These are phyloP conservation scores for Buxus sempervirens DNA, from an alignment of 164 flowering plant genomes.

Conservation along the genomic window DNA sequence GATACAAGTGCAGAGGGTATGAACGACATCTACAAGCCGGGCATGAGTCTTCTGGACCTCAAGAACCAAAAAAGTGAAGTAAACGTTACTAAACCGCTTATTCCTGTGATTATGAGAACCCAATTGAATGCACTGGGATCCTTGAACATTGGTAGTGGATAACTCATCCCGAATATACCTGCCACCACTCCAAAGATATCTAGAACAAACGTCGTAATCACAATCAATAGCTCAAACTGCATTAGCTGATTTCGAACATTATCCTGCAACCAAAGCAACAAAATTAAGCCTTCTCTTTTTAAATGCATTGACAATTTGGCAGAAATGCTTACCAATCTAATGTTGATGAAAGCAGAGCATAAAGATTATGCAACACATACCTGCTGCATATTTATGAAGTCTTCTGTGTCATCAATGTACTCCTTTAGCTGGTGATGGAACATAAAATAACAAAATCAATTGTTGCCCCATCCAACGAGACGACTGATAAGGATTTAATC, in stretches of 20 bases:
- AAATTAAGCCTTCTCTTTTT: background rate
- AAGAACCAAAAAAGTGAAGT: constrained; percentile 57
- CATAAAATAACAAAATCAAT: constrained; percentile 6
- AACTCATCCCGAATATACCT: constrained; percentile 76
- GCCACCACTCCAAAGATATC: constrained; percentile 80
- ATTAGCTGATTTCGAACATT: constrained; percentile 73
- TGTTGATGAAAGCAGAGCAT: background rate
- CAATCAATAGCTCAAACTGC: constrained; percentile 64
- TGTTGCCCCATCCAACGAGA: background rate
- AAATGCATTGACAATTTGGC: too few species aligned
- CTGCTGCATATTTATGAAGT: constrained; percentile 73
- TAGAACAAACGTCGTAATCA: constrained; percentile 71
- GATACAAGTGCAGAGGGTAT: too few species aligned
- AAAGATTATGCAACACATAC: constrained; percentile 31
- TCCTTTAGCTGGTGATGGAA: constrained; percentile 68
- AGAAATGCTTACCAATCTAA: too few species aligned
- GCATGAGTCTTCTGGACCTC: constrained; percentile 62
- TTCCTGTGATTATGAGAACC: constrained; percentile 61
- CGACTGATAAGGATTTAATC: background rate
- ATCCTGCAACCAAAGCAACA: constrained; percentile 37
- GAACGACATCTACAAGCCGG: constrained; percentile 51
- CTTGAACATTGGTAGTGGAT: constrained; percentile 44
- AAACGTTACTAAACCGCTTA: constrained; percentile 42
- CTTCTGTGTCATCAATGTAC: constrained; percentile 81
- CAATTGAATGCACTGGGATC: constrained; percentile 52